A percentile compares a stretch with the other conserved stretches of the same genome.
Conservation (phyloP, 495 filamentous ascomycete genomes). For the Penicillium diatomitis region DNA sequence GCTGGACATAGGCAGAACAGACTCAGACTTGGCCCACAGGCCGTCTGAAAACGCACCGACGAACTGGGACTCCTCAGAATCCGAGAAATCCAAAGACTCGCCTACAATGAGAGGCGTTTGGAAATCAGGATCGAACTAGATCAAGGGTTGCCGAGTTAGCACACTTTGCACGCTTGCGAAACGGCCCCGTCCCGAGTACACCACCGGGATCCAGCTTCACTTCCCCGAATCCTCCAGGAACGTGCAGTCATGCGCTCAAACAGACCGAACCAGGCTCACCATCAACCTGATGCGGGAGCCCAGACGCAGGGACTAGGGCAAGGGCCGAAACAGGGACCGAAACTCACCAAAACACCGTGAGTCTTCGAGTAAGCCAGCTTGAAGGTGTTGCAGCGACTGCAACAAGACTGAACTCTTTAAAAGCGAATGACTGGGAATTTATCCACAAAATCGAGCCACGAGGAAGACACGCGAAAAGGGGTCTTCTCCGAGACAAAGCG, state of each 20-base stretch:
- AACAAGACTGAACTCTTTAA: conserved; percentile 35
- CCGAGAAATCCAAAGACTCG: conserved; percentile 44
- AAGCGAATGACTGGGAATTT: conserved; percentile 44
- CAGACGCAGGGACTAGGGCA: conserved; percentile 11
- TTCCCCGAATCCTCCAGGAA: no score
- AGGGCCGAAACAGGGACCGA: neutral
- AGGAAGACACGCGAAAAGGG: conserved; percentile 20
- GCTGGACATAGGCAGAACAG: conserved; percentile 45
- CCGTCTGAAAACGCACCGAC: conserved; percentile 39
- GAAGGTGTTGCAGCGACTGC: conserved; percentile 43
- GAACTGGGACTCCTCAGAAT: conserved; percentile 40
- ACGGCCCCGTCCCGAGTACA: no score
- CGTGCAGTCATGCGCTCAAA: conserved; percentile 9
- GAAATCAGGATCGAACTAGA: conserved; percentile 37
- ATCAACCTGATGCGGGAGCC: conserved; percentile 17
- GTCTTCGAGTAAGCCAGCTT: conserved; percentile 47
- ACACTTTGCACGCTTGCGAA: no score
- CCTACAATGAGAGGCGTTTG: conserved; percentile 46
- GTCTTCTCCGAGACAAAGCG: conserved; percentile 24
- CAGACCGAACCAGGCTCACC: conserved; percentile 6
- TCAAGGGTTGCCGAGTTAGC: no score
- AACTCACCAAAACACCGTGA: conserved; percentile 44
- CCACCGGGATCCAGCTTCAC: no score
- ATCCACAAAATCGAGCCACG: conserved; percentile 32
- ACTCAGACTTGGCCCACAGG: conserved; percentile 45